Base-by-base conservation (phyloP, 176 grass and related monocot genomes). In the Rhipidocladum racemiflorum region DNA sequence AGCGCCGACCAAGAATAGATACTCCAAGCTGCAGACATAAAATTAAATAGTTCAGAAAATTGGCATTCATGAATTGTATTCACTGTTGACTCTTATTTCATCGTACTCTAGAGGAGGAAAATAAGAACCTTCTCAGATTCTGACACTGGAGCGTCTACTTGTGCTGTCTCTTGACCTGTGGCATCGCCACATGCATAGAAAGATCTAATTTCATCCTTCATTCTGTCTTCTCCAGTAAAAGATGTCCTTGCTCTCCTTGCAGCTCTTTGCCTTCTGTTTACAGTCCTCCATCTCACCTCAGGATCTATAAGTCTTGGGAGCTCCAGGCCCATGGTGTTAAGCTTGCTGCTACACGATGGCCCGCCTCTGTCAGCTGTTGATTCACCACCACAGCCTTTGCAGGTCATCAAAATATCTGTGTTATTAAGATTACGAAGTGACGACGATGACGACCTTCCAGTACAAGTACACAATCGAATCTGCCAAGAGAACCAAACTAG, bases 61-160 rank as follows among this genome's bases (percentile, higher is more conserved):
- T 75, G 20, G 25, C 43, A 76, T 38, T 64, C 7, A 20, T 18
- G 63, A 61, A 76, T 34, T 45, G 40, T 32, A 90, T 79, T 40
- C 21, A 76, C 34, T 34, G 88, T 84, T 20, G 20, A 81, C 61
- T 15, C 36, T 44, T 64, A 72, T 59, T 88, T 65, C 64, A 77
- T 27, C 16, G 3, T 51, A 85, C 21, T 75, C 39, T 63, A 81
- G 76, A 51, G n/a, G 69, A 35, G 18, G 51, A 51, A 92, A 81
- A 36, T 42, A 89, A 90, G 57, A 68, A 98, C 96, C 92, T 99
- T 93, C 77, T 95, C 96, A 61, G 89, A 99, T 85, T 93, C 91
- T 63, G 96, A 99, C 21, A 77, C 84, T 36, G 87, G 68, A 59
- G 83, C 81, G 66, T 93, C 89, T 72, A 60, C 54, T 57, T 76